Evolutionary conservation across 345 rosid genomes (phyloP).

Genomic region (Stellera chamaejasme): DNA sequence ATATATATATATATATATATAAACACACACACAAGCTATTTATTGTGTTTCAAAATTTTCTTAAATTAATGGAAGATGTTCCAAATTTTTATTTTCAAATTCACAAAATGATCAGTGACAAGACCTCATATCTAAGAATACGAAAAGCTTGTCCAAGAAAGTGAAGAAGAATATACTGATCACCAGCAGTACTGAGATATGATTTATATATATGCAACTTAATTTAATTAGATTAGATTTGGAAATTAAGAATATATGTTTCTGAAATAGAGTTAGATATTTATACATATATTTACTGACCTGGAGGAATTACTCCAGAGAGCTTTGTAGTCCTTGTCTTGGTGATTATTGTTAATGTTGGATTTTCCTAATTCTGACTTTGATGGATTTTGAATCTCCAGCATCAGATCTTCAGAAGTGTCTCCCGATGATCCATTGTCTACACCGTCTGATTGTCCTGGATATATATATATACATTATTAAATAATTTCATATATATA

Average conservation of each 20-base stretch:
- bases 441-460: conserved; percentile 64
- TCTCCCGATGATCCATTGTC: conserved; percentile 85
- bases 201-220: too few relatives aligned
- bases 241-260: too few relatives aligned
- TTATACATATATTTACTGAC: conserved; percentile 13
- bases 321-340: conserved; percentile 36
- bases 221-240: too few relatives aligned
- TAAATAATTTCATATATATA: not conserved
- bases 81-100: not conserved
- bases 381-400: conserved; percentile 53
- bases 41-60: not conserved
- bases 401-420: conserved; percentile 78
- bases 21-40: too few relatives aligned
- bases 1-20: too few relatives aligned
- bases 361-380: conserved; percentile 39
- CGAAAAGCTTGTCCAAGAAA: not conserved
- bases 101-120: conserved; percentile 1
- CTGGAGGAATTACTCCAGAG: conserved; percentile 75
- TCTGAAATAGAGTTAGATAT: too few relatives aligned
- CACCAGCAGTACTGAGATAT: too few relatives aligned
- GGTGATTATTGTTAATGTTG: conserved; percentile 14
- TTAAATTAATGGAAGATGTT: not conserved
- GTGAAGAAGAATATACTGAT: too few relatives aligned
- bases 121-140: conserved; percentile 10
- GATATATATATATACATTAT: not conserved